phyloP scores from a whole-genome alignment of 1,284 basidiomycete genomes.

The Boletus hoseneyae region DNA sequence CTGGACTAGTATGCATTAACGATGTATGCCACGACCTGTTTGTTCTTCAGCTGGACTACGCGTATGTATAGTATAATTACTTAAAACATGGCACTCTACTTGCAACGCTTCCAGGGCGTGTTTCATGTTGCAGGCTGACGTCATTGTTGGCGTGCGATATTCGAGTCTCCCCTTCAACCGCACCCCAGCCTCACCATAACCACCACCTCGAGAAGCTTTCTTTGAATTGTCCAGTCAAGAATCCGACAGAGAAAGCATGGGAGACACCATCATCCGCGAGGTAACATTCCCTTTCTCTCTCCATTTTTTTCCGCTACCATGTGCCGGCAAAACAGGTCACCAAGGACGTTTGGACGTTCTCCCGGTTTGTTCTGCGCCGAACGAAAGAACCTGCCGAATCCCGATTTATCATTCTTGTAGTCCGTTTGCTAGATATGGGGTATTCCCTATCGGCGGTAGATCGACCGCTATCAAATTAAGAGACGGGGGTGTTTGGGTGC shows the following conservation, averaged over 20 bases:
- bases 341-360: constrained; percentile 71
- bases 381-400: neutral
- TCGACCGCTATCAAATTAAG: constrained; percentile 79
- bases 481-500: constrained; percentile 75
- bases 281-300: constrained; percentile 15
- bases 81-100: constrained; percentile 1
- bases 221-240: constrained; percentile 3
- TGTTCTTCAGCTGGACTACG: constrained; percentile 1
- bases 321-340: constrained; percentile 40
- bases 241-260: constrained; percentile 16
- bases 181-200: constrained; percentile 17
- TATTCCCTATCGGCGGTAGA: constrained; percentile 75
- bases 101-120: constrained; percentile 14
- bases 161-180: constrained; percentile 9
- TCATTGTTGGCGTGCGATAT: constrained; percentile 10
- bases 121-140: constrained; percentile 17
- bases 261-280: constrained; percentile 30
- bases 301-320: neutral
- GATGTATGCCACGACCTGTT: neutral
- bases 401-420: constrained; percentile 35
- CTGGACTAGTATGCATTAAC: constrained; percentile 28
- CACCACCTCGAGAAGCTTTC: constrained; percentile 12
- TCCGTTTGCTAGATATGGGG: constrained; percentile 65
- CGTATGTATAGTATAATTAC: constrained; percentile 3
- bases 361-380: constrained; percentile 43